A percentile compares a stretch with the other conserved stretches of the same genome.
Evolutionary conservation across 106 monocot genomes (phyloP).

Genomic region (Dendrobium catenatum): DNA sequence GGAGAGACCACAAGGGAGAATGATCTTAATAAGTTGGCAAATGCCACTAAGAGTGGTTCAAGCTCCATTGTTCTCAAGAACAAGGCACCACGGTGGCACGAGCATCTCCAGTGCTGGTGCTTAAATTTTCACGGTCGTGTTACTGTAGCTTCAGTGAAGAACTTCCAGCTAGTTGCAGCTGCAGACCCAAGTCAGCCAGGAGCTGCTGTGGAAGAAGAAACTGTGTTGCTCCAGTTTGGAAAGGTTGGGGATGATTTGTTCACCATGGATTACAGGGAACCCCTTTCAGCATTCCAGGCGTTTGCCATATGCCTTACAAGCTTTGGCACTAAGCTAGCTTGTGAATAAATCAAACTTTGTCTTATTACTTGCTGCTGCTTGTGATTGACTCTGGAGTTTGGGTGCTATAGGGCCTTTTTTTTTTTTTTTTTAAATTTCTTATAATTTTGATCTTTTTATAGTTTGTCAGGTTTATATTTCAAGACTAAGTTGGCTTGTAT

Average conservation of each 20-base stretch:
- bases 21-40: not conserved
- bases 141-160: conserved; percentile 76
- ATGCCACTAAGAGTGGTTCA: not conserved
- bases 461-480: not conserved
- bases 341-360: conserved; percentile 14
- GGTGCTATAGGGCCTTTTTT: not conserved
- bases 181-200: conserved; percentile 29
- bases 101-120: conserved; percentile 85
- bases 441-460: not conserved
- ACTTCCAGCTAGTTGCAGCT: conserved; percentile 56
- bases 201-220: conserved; percentile 31
- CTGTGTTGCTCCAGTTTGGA: conserved; percentile 66
- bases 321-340: conserved; percentile 66
- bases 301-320: conserved; percentile 76
- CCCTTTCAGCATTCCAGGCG: conserved; percentile 70
- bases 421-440: not conserved
- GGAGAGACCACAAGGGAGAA: conserved; percentile 7
- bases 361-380: no score
- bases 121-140: conserved; percentile 76
- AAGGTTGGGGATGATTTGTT: conserved; percentile 70
- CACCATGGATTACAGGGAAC: conserved; percentile 71
- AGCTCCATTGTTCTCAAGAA: conserved; percentile 33
- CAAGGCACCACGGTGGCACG: conserved; percentile 75
- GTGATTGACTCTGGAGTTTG: no score
- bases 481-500: not conserved